Evolutionary conservation across 2,329 filamentous ascomycete species (phyloP).

Genomic region (Trichophyton verrucosum): DNA sequence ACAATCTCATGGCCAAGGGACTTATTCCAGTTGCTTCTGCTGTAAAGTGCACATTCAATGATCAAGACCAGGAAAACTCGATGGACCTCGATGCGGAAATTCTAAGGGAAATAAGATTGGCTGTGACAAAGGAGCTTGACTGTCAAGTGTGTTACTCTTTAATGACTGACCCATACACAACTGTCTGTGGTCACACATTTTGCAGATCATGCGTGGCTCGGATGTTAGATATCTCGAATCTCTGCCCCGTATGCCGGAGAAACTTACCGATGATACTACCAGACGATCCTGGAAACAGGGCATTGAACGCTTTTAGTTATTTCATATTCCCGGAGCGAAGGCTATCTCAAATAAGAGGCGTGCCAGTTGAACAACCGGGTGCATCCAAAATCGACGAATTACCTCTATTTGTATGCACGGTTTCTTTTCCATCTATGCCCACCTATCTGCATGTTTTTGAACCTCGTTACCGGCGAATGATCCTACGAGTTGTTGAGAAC

Average conservation of each 20-base stretch:
- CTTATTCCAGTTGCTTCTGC: slow-evolving; percentile 42
- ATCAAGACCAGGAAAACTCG: slow-evolving; percentile 20
- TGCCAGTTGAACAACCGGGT: slow-evolving; percentile 45
- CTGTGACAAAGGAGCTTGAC: slow-evolving; percentile 59
- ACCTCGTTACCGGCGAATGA: slow-evolving; percentile 82
- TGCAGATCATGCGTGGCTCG: slow-evolving; percentile 68
- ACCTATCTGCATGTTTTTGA: slow-evolving; percentile 88
- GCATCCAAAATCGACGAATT: slow-evolving; percentile 40
- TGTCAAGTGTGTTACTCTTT: slow-evolving; percentile 80
- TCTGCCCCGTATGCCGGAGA: slow-evolving; percentile 71
- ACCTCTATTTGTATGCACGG: slow-evolving; percentile 67
- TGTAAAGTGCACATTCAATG: slow-evolving; percentile 12
- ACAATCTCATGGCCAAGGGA: slow-evolving; percentile 48
- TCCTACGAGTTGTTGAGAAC: slow-evolving; percentile 58
- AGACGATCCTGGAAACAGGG: slow-evolving; percentile 47
- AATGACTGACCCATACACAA: slow-evolving; percentile 71
- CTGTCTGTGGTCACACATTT: slow-evolving; percentile 78
- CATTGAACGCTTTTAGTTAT: slow-evolving; percentile 51
- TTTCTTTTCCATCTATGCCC: slow-evolving; percentile 65
- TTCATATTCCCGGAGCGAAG: slow-evolving; percentile 59
- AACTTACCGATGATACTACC: slow-evolving; percentile 43
- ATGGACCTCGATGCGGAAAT: slow-evolving; percentile 35
- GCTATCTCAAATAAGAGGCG: slow-evolving; percentile 42
- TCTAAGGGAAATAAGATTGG: slow-evolving; percentile 48
- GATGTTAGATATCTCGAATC: slow-evolving; percentile 61